phyloP scores from a whole-genome alignment of 75 land plant genomes.

The Pseudotsuga menziesii region DNA sequence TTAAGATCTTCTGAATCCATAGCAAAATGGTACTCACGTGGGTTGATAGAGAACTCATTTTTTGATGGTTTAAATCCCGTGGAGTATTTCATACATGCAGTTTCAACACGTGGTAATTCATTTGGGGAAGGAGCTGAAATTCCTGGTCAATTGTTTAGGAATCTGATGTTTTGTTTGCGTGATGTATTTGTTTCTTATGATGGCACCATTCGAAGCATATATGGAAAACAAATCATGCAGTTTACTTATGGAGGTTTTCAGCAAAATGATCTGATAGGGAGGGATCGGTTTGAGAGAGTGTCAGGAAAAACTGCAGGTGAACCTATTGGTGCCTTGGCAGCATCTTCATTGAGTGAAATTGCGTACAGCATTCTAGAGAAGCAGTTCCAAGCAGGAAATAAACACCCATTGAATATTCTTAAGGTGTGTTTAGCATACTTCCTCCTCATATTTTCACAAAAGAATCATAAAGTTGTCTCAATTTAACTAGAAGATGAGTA shows the following conservation, averaged over 20 bases:
- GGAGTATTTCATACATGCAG: constrained; percentile 66
- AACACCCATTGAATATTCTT: constrained; percentile 29
- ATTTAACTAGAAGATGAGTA: neutral
- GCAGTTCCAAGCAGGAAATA: constrained; percentile 30
- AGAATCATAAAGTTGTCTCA: neutral
- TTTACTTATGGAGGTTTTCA: constrained; percentile 48
- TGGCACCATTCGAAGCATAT: constrained; percentile 72
- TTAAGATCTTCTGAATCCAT: constrained; percentile 3
- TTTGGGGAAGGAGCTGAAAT: constrained; percentile 58
- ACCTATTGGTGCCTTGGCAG: constrained; percentile 60
- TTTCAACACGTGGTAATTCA: constrained; percentile 49
- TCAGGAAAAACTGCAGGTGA: constrained; percentile 21
- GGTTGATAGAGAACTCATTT: constrained; percentile 60
- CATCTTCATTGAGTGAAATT: constrained; percentile 56
- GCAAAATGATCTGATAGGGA: constrained; percentile 3
- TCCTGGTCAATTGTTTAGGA: constrained; percentile 65
- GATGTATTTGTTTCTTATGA: constrained; percentile 76
- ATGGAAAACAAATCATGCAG: constrained; percentile 70
- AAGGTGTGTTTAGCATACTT: constrained; percentile 17
- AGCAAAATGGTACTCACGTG: constrained; percentile 31
- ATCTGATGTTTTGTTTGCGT: constrained; percentile 75
- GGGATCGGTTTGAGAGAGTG: neutral
- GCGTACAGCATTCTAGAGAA: constrained; percentile 62
- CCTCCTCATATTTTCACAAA: neutral
- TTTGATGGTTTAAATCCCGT: constrained; percentile 64